Conservation (phyloP, 2,329 filamentous ascomycete species). For the Cordyceps farinosa region DNA sequence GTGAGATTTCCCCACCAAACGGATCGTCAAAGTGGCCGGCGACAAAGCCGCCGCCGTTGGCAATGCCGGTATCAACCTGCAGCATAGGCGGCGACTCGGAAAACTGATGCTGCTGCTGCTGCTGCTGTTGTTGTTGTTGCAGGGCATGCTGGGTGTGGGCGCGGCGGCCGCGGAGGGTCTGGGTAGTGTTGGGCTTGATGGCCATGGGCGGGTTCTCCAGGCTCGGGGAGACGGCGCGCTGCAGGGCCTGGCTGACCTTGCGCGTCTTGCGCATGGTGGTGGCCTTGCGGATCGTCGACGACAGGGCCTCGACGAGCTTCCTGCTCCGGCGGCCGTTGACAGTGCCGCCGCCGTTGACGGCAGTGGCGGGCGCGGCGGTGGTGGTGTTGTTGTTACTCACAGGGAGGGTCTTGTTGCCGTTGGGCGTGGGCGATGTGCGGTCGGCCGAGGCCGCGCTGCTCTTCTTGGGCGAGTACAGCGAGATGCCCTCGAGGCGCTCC, state of each 20-base stretch:
- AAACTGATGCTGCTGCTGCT: conserved; percentile 7
- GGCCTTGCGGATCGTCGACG: conserved; percentile 40
- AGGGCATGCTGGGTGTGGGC: conserved; percentile 20
- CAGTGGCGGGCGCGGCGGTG: conserved; percentile 29
- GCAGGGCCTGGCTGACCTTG: conserved; percentile 23
- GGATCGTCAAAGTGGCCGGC: conserved; percentile 38
- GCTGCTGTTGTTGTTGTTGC: neutral
- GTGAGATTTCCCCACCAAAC: conserved; percentile 32
- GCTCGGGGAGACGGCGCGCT: conserved; percentile 31
- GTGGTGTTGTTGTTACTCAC: conserved; percentile 27
- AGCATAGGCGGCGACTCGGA: conserved; percentile 21
- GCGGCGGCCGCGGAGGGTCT: conserved; percentile 24
- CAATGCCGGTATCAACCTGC: conserved; percentile 27
- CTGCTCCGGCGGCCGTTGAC: conserved; percentile 33
- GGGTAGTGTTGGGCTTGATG: conserved; percentile 30
- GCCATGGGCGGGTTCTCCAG: conserved; percentile 32
- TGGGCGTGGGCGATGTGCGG: conserved; percentile 26
- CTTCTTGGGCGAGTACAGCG: conserved; percentile 37
- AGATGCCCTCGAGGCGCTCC: conserved; percentile 45
- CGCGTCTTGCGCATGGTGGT: conserved; percentile 32
- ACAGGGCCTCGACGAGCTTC: conserved; percentile 40
- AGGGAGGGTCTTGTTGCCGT: conserved; percentile 16
- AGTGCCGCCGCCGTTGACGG: conserved; percentile 3
- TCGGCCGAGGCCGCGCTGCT: conserved; percentile 19
- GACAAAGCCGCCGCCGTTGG: conserved; percentile 29